These are phyloP conservation scores for Musa troglodytarum DNA, from an alignment of 176 grass and related monocot species.

Conservation along the genomic window DNA sequence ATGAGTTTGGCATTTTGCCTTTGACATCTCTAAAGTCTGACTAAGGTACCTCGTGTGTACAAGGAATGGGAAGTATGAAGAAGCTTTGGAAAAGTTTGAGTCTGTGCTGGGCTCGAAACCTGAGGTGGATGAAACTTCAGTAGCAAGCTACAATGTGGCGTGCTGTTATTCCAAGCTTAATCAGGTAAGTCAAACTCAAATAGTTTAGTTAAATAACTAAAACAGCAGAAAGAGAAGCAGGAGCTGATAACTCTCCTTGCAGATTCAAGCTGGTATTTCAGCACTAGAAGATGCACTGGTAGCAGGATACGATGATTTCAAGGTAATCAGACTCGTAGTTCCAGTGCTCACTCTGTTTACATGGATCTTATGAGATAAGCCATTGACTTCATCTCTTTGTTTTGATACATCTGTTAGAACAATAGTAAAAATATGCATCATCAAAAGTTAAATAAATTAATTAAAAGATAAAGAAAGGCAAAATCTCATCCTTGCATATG, in stretches of 20 bases:
- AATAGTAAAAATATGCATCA: too few species aligned
- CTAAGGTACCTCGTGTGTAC: constrained; percentile 16
- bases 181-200: constrained; percentile 31
- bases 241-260: not conserved
- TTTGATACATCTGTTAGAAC: too few species aligned
- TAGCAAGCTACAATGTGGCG: constrained; percentile 92
- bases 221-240: not conserved
- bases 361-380: not conserved
- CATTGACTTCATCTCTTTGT: too few species aligned
- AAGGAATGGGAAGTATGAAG: constrained; percentile 69
- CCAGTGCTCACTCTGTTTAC: not conserved
- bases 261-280: constrained; percentile 76
- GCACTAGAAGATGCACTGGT: constrained; percentile 80
- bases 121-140: constrained; percentile 47
- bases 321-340: constrained; percentile 36
- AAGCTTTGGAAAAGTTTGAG: constrained; percentile 92
- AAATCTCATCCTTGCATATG: too few species aligned
- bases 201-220: not conserved
- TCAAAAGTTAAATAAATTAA: too few species aligned
- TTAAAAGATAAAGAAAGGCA: too few species aligned
- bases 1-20: not conserved
- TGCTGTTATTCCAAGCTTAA: constrained; percentile 92
- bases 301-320: constrained; percentile 80
- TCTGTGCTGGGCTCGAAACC: constrained; percentile 76
- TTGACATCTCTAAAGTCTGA: not conserved